phyloP scores from a whole-genome alignment of 2,329 filamentous ascomycete genomes.

The Clarireedia hainanense region DNA sequence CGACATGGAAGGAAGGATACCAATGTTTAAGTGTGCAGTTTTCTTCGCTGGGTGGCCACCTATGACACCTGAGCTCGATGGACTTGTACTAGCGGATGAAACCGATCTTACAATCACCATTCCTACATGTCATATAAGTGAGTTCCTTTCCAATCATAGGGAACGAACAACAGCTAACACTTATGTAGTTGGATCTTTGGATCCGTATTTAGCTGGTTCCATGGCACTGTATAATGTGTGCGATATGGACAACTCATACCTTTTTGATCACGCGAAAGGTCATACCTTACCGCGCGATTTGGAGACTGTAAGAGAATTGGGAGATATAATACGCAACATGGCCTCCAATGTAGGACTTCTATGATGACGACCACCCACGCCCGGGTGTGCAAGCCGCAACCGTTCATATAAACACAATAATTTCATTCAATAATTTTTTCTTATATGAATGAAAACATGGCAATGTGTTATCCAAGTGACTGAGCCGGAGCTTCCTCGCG shows the following conservation, averaged over 20 bases:
- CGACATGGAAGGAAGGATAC: constrained; percentile 25
- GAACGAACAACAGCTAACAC: constrained; percentile 13
- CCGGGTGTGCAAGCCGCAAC: no score
- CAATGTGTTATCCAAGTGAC: no score
- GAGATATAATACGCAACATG: constrained; percentile 20
- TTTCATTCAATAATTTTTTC: not conserved
- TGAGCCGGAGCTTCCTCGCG: no score
- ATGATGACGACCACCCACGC: not conserved
- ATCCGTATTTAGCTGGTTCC: constrained; percentile 55
- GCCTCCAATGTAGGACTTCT: constrained; percentile 11
- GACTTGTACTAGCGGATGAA: constrained; percentile 44
- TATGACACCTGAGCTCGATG: constrained; percentile 37
- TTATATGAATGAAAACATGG: no score
- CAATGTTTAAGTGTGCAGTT: constrained; percentile 36
- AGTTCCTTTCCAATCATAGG: constrained; percentile 1
- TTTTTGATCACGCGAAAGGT: constrained; percentile 59
- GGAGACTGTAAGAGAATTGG: constrained; percentile 30
- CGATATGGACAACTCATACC: constrained; percentile 49
- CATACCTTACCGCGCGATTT: constrained; percentile 52
- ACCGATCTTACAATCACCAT: constrained; percentile 43
- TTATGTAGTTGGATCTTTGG: constrained; percentile 41
- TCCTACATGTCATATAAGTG: constrained; percentile 39
- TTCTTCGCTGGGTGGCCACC: constrained; percentile 49
- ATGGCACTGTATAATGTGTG: constrained; percentile 59
- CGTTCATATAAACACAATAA: not conserved